phyloP scores from a whole-genome alignment of 208 protist genomes.

The Porcisia deanei region DNA sequence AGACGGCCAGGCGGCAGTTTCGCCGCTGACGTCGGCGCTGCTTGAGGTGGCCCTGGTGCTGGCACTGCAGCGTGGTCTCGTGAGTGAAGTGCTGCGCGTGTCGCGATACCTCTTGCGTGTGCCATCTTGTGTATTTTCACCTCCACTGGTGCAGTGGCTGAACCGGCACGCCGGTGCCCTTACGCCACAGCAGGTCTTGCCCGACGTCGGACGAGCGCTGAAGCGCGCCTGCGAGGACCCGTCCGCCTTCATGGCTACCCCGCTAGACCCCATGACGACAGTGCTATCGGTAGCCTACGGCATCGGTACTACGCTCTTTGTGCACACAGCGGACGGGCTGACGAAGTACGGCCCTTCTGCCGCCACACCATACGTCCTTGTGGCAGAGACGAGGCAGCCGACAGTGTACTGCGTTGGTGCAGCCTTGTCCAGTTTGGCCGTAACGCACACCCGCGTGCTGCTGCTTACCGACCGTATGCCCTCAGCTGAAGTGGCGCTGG shows the following conservation, averaged over 20 bases:
- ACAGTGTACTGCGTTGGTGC: conserved; percentile 44
- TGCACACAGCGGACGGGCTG: conserved; percentile 67
- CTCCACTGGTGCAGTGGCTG: conserved; percentile 52
- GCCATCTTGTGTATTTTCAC: conserved; percentile 36
- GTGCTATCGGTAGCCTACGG: conserved; percentile 73
- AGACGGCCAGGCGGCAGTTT: not conserved
- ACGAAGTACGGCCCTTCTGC: conserved; percentile 54
- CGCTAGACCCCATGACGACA: conserved; percentile 31
- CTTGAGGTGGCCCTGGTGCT: conserved; percentile 74
- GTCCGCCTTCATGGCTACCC: conserved; percentile 49
- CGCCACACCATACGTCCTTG: conserved; percentile 36
- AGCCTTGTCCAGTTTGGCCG: conserved; percentile 67
- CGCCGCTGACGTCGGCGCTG: conserved; percentile 32
- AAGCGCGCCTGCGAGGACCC: conserved; percentile 53
- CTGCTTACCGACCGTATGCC: conserved; percentile 81
- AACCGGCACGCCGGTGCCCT: conserved; percentile 39
- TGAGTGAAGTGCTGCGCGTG: conserved; percentile 71
- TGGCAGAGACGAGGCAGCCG: conserved; percentile 59
- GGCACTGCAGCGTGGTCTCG: conserved; percentile 67
- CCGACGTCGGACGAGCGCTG: conserved; percentile 53
- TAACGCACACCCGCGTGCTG: conserved; percentile 49
- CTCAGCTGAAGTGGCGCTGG: conserved; percentile 49
- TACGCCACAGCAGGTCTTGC: conserved; percentile 44
- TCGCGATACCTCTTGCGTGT: conserved; percentile 63
- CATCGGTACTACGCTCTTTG: conserved; percentile 41